These are phyloP conservation scores for Pseudonitzschia multistriata DNA, from an alignment of 108 stramenopile species.

Conservation along the genomic window DNA sequence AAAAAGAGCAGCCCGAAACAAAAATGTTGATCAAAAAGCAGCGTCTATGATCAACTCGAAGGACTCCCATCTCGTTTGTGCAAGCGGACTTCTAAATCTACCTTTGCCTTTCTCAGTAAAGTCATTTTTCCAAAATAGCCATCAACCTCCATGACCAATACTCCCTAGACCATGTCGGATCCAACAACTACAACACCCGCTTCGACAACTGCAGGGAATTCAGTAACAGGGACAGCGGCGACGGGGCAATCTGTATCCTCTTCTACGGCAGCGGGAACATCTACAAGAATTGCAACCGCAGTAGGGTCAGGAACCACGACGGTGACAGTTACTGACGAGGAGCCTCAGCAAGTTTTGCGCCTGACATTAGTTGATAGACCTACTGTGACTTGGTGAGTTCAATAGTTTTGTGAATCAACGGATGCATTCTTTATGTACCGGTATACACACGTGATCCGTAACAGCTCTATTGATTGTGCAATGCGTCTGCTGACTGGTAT, in stretches of 20 bases:
- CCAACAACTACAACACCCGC: not conserved
- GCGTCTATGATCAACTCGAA: too few species aligned
- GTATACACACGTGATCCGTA: not conserved
- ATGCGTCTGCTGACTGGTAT: too few species aligned
- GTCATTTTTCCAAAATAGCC: too few species aligned
- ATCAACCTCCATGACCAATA: too few species aligned
- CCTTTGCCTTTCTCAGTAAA: too few species aligned
- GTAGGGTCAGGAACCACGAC: conserved; percentile 35
- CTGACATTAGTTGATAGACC: conserved; percentile 33
- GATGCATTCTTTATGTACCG: not conserved
- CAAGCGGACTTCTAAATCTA: too few species aligned
- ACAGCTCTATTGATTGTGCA: not conserved
- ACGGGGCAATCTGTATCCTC: not conserved
- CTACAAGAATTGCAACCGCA: not conserved
- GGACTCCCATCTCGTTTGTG: too few species aligned
- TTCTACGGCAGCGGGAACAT: conserved; percentile 2
- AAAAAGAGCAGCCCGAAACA: too few species aligned
- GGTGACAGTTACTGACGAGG: not conserved
- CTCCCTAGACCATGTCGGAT: not conserved
- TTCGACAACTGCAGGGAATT: not conserved
- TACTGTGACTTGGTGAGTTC: conserved; percentile 39
- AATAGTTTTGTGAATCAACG: not conserved
- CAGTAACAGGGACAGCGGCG: not conserved
- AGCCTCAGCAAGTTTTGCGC: conserved; percentile 25
- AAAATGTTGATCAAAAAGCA: too few species aligned